Conservation (phyloP, 352 stramenopile species). For the Pythium aristosporum region DNA sequence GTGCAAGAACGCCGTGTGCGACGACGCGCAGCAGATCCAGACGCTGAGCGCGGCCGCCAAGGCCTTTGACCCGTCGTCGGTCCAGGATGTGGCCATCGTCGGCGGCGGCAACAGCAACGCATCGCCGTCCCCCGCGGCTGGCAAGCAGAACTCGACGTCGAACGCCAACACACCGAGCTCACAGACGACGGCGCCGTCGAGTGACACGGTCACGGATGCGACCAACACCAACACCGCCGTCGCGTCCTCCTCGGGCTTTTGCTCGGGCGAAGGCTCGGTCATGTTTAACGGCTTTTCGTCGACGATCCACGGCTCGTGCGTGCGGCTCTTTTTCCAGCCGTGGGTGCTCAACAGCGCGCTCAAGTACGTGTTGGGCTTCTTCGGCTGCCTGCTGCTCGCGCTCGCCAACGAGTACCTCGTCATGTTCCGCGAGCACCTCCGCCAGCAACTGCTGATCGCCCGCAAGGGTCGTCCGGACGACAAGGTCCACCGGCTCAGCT, state of each 20-base stretch:
- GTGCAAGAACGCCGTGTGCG: slow-evolving; percentile 53
- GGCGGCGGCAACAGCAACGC: not conserved
- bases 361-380: slow-evolving; percentile 77
- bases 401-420: slow-evolving; percentile 70
- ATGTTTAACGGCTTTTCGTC: slow-evolving; percentile 86
- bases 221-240: slow-evolving; percentile 7
- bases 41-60: slow-evolving; percentile 48
- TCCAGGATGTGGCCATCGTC: slow-evolving; percentile 12
- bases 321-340: slow-evolving; percentile 74
- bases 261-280: slow-evolving; percentile 61
- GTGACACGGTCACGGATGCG: not conserved
- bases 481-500: slow-evolving; percentile 59
- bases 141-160: slow-evolving; percentile 5
- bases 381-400: slow-evolving; percentile 58
- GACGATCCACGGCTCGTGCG: slow-evolving; percentile 67
- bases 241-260: slow-evolving; percentile 34
- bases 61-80: slow-evolving; percentile 30
- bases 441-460: slow-evolving; percentile 41
- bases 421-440: slow-evolving; percentile 50
- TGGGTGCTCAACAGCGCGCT: slow-evolving; percentile 72
- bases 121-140: not conserved
- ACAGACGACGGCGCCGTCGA: not conserved
- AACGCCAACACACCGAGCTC: not conserved
- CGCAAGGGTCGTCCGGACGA: slow-evolving; percentile 36
- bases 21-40: slow-evolving; percentile 60